Base-by-base conservation (phyloP, 495 filamentous ascomycete genomes). In the Aspergillus incahuasiensis region DNA sequence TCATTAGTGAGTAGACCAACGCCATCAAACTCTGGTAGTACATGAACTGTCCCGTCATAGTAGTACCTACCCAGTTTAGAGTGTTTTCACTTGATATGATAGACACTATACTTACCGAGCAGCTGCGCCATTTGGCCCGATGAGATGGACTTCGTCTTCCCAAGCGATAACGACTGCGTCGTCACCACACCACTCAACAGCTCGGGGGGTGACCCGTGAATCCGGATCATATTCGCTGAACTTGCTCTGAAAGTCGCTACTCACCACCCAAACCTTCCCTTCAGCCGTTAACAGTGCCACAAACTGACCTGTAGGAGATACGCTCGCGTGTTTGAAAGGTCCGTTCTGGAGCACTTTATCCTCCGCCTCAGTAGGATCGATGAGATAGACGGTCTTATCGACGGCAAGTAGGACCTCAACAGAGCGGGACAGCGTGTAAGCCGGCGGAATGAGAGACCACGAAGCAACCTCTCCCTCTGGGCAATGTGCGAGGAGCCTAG, bases 81-180 rank as follows among this genome's bases (percentile, higher is more conserved):
- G 6, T 5, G 18, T 3, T 38, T 5, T 30, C 35, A 20, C 6
- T 8, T 24, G 32, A 2, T 19, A 15, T 18, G 35, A 2, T 20
- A 12, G 18, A 41, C 53, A 32, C 21, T 21, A 6, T 49, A 46
- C 73, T 60, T 68, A 83, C 79, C 83, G 85, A 32, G 91, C 81
- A 39, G 89, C 80, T 11, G 86, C 82, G 38, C 89, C 90, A 46
- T 85, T 86, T 0, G 90, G 91, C 1, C 91, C 92, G 52, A 97
- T 87, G 42, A 98, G 79, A 65, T 97, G 94, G n/a, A 97, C 86
- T 63, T 98, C 94, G 71, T 98, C 94, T 62, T 96, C 94, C 94
- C 94, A 98, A 13, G 90, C 91, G 56, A 97, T 82, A 43, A 95
- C 85, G 8, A 97, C 90, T 6, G 91, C 89, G 71, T 97, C 90